A percentile compares a stretch with the other conserved stretches of the same genome.
Evolutionary conservation across 2,329 filamentous ascomycete species (phyloP).

Genomic region (Colletotrichum chlorophyti): DNA sequence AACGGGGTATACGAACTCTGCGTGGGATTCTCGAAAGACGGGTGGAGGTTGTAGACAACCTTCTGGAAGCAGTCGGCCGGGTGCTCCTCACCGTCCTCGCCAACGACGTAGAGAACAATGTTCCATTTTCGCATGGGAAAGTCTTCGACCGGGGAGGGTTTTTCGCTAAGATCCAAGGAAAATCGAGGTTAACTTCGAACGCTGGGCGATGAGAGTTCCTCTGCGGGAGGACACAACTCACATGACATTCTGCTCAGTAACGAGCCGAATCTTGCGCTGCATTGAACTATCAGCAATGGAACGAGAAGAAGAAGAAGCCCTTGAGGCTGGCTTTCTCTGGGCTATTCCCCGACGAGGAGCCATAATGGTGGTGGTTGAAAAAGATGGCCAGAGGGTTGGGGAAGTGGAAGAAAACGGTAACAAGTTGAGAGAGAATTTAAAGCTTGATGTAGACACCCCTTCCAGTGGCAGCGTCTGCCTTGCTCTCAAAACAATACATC

Average conservation of each 20-base stretch:
- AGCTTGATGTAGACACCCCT: background rate
- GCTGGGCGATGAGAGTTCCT: background rate
- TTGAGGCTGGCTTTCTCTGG: background rate
- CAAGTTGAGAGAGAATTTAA: background rate
- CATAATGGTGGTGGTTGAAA: background rate
- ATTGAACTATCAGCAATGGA: constrained; percentile 40
- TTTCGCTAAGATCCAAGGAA: constrained; percentile 61
- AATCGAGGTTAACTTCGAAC: constrained; percentile 30
- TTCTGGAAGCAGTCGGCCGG: constrained; percentile 89
- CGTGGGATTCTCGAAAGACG: constrained; percentile 85
- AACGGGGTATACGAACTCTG: constrained; percentile 72
- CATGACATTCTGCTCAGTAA: constrained; percentile 91
- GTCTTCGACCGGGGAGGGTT: constrained; percentile 81
- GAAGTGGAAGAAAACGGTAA: background rate
- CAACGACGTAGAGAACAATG: constrained; percentile 83
- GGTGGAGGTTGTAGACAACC: constrained; percentile 91
- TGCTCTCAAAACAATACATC: too few relatives aligned
- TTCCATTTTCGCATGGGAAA: constrained; percentile 95
- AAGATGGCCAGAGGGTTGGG: background rate
- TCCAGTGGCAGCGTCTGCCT: too few relatives aligned
- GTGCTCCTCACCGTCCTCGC: constrained; percentile 85
- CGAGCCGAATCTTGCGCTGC: constrained; percentile 89
- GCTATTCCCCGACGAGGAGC: background rate
- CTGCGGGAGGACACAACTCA: constrained; percentile 51
- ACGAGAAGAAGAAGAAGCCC: background rate